Conservation (phyloP, 192 early-diverging fungal species). For the Kickxella alabastrina region DNA sequence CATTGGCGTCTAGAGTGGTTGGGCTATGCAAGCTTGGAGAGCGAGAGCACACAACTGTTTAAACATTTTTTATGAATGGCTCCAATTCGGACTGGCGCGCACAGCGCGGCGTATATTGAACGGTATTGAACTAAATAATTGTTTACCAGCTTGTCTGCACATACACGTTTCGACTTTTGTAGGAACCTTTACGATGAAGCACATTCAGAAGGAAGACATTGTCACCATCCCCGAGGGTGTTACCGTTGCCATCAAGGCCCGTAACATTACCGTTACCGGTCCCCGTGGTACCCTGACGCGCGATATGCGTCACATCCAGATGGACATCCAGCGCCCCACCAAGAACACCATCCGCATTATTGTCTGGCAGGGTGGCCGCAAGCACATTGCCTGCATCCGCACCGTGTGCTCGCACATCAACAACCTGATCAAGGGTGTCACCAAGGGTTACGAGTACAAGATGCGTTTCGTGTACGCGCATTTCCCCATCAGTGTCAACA, state of each 20-base stretch:
- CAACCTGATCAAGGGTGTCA: slow-evolving; percentile 98
- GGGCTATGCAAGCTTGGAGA: no score
- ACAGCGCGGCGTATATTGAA: no score
- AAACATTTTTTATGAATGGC: no score
- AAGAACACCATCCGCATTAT: slow-evolving; percentile 75
- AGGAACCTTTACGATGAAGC: slow-evolving; percentile 67
- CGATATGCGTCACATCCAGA: slow-evolving; percentile 90
- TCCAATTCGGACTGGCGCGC: no score
- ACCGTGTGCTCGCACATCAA: slow-evolving; percentile 92
- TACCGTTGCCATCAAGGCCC: slow-evolving; percentile 82
- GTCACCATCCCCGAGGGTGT: slow-evolving; percentile 89
- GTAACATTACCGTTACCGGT: slow-evolving; percentile 81
- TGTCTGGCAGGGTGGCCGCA: slow-evolving; percentile 93
- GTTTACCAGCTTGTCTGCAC: background rate
- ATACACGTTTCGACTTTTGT: no score
- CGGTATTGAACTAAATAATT: no score
- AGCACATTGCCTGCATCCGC: slow-evolving; percentile 98
- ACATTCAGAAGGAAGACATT: slow-evolving; percentile 86
- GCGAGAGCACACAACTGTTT: no score
- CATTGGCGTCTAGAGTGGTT: no score
- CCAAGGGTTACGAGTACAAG: slow-evolving; percentile 99
- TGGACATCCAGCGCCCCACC: slow-evolving; percentile 75
- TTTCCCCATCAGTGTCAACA: slow-evolving; percentile 98
- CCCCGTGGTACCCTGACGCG: slow-evolving; percentile 86
- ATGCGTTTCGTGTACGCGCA: slow-evolving; percentile 98